phyloP scores from a whole-genome alignment of 73 alveolate genomes.

The Paraurostyla sp. region DNA sequence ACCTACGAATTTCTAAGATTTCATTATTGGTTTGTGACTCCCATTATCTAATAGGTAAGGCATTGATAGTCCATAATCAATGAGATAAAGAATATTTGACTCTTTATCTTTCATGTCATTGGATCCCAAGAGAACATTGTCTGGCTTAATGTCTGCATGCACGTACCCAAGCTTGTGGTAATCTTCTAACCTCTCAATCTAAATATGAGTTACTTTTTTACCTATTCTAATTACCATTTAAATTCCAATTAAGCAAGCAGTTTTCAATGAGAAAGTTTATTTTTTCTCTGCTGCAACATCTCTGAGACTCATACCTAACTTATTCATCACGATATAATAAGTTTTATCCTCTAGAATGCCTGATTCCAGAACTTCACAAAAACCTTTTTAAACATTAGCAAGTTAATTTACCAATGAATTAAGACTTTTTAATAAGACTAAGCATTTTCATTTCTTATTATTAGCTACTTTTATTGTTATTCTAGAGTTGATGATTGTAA shows the following conservation, averaged over 20 bases:
- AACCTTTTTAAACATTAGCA: not conserved
- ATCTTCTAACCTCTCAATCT: slow-evolving; percentile 44
- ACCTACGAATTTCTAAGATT: not conserved
- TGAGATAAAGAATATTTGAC: not conserved
- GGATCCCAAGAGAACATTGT: slow-evolving; percentile 22
- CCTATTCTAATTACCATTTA: slow-evolving; percentile 36
- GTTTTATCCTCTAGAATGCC: not conserved
- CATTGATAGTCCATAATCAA: slow-evolving; percentile 46
- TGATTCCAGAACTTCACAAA: not conserved
- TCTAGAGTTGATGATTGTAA: not conserved
- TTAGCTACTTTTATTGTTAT: slow-evolving; percentile 1
- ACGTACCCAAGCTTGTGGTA: slow-evolving; percentile 30
- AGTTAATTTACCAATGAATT: not conserved
- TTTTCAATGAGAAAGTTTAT: not conserved
- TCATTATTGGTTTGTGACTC: not conserved
- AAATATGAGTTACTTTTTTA: not conserved
- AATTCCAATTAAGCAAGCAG: not conserved
- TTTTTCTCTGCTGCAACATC: not conserved
- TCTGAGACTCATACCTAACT: slow-evolving; percentile 6
- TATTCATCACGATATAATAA: not conserved
- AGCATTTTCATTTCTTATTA: slow-evolving; percentile 2
- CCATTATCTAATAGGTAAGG: not conserved
- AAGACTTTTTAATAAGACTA: not conserved
- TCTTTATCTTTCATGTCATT: not conserved
- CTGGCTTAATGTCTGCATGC: slow-evolving; percentile 51